Evolutionary conservation across 306 rosid genomes (phyloP).

Genomic region (Morella rubra): DNA sequence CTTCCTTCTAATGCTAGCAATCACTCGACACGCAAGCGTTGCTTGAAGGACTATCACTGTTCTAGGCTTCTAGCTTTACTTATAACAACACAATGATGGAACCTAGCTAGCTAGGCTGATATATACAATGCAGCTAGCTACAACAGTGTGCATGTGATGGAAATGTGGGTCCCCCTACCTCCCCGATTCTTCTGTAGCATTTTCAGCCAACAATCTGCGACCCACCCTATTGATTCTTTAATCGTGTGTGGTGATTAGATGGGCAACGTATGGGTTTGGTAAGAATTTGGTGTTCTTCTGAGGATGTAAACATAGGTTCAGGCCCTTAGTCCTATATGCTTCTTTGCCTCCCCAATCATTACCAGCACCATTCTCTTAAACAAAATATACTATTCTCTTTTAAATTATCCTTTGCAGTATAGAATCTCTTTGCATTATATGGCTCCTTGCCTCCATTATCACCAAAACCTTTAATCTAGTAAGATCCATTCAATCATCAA

Average conservation of each 20-base stretch:
- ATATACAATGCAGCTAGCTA: background rate
- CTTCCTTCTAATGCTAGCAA: conserved; percentile 8
- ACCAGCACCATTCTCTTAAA: background rate
- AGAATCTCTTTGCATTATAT: conserved; percentile 7
- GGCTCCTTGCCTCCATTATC: no score
- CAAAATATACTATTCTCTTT: background rate
- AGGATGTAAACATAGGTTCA: conserved; percentile 32
- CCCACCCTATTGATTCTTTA: conserved; percentile 25
- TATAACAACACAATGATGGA: conserved; percentile 32
- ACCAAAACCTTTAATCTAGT: no score
- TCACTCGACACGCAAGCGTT: conserved; percentile 16
- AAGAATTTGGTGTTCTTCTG: conserved; percentile 19
- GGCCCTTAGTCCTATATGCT: conserved; percentile 31
- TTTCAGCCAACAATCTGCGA: conserved; percentile 30
- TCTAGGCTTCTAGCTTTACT: conserved; percentile 29
- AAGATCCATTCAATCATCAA: no score
- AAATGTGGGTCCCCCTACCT: conserved; percentile 34
- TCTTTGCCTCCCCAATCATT: conserved; percentile 22
- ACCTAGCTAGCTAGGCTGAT: conserved; percentile 11
- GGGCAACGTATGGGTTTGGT: conserved; percentile 4
- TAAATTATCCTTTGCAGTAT: background rate
- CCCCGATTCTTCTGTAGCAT: conserved; percentile 40
- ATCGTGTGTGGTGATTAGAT: conserved; percentile 27
- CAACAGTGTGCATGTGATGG: conserved; percentile 40
- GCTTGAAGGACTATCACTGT: conserved; percentile 25